phyloP scores from a whole-genome alignment of 306 rosid species.

The Pterocarpus santalinus region DNA sequence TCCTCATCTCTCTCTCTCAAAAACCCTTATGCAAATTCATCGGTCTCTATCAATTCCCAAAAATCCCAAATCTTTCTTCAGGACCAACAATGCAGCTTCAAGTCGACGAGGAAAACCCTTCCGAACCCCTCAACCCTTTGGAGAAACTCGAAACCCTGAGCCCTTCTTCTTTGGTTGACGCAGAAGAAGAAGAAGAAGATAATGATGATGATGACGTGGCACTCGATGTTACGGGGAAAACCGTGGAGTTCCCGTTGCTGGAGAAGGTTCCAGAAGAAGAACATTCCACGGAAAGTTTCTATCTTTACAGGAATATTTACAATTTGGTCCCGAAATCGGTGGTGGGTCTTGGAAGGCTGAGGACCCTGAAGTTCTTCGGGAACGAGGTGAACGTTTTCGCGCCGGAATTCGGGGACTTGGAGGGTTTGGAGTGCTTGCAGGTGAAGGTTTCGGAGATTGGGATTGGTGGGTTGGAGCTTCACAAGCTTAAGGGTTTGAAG shows the following conservation, averaged over 20 bases:
- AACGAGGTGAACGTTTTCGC: conserved; percentile 87
- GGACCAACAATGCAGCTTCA: too few species aligned
- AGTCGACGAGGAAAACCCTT: too few species aligned
- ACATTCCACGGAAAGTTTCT: conserved; percentile 56
- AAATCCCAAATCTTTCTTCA: too few species aligned
- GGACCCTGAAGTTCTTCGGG: conserved; percentile 84
- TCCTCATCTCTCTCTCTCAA: too few species aligned
- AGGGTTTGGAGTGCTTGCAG: conserved; percentile 82
- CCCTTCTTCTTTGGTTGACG: too few species aligned
- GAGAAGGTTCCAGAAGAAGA: conserved; percentile 50
- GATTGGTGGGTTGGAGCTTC: conserved; percentile 80
- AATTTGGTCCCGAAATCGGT: conserved; percentile 81
- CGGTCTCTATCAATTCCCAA: too few species aligned
- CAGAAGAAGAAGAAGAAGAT: too few species aligned
- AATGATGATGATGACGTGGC: conserved; percentile 54
- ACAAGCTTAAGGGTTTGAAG: conserved; percentile 69
- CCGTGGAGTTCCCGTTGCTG: conserved; percentile 61
- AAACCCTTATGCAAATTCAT: too few species aligned
- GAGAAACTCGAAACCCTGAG: too few species aligned
- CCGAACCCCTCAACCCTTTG: too few species aligned
- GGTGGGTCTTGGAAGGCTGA: conserved; percentile 61
- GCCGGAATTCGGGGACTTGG: conserved; percentile 67
- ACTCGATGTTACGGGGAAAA: conserved; percentile 76
- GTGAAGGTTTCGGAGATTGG: conserved; percentile 75
- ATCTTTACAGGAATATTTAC: conserved; percentile 74